These are phyloP conservation scores for Nematocida major DNA, from an alignment of 371 early-diverging fungal genomes.

Conservation along the genomic window DNA sequence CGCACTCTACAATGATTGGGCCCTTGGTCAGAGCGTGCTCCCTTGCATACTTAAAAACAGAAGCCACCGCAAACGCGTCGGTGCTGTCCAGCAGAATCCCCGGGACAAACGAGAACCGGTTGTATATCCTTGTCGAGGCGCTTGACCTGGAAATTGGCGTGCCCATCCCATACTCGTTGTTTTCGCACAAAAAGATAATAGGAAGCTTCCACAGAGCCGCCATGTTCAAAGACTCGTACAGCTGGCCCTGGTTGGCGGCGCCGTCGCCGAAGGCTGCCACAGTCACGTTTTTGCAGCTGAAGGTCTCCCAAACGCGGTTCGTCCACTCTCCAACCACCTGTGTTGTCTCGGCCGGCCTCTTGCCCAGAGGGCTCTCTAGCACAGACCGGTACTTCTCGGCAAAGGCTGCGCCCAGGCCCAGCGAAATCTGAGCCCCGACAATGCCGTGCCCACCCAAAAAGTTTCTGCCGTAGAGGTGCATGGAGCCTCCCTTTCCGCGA, in stretches of 20 bases:
- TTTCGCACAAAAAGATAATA: constrained; percentile 88
- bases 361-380: neutral
- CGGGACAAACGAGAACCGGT: constrained; percentile 87
- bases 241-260: constrained; percentile 97
- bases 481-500: constrained; percentile 96
- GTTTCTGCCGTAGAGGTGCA: constrained; percentile 93
- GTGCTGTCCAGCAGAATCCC: constrained; percentile 78
- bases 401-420: constrained; percentile 90
- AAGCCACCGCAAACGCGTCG: constrained; percentile 62
- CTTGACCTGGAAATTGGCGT: constrained; percentile 79
- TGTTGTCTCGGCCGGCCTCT: neutral
- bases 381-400: constrained; percentile 75
- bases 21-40: constrained; percentile 66
- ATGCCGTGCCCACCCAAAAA: constrained; percentile 99
- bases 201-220: constrained; percentile 95
- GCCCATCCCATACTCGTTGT: constrained; percentile 98
- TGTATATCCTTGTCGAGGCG: constrained; percentile 83
- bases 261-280: constrained; percentile 95
- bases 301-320: constrained; percentile 18
- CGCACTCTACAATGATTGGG: constrained; percentile 87
- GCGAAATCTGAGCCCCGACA: constrained; percentile 95
- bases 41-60: constrained; percentile 52
- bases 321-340: constrained; percentile 42
- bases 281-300: constrained; percentile 63
- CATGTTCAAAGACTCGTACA: constrained; percentile 97